These are phyloP conservation scores for Colletotrichum lentis DNA, from an alignment of 2,329 filamentous ascomycete species.

Conservation along the genomic window DNA sequence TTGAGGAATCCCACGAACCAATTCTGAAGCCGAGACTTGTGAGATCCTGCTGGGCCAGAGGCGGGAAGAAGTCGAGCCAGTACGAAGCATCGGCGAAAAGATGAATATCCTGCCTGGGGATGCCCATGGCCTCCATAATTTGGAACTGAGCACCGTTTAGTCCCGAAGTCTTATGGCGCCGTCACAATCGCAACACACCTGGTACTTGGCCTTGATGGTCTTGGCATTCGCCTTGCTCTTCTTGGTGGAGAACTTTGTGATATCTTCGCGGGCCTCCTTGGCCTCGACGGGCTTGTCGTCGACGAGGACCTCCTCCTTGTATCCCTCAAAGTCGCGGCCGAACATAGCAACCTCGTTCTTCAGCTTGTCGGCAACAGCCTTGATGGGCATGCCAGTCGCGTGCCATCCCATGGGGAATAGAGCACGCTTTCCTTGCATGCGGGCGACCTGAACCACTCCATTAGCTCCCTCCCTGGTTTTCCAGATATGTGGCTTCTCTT, in stretches of 20 bases:
- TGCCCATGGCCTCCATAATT: constrained; percentile 91
- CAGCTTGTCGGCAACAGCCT: constrained; percentile 95
- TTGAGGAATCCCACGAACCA: neutral
- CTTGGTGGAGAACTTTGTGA: constrained; percentile 90
- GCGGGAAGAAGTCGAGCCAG: constrained; percentile 89
- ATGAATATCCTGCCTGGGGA: constrained; percentile 88
- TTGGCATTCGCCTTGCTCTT: constrained; percentile 93
- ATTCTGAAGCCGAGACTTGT: constrained; percentile 37
- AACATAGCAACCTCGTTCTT: constrained; percentile 89
- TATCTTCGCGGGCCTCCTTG: constrained; percentile 75
- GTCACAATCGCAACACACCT: constrained; percentile 60
- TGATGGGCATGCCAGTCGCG: constrained; percentile 97
- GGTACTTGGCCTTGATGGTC: constrained; percentile 92
- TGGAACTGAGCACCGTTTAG: constrained; percentile 70
- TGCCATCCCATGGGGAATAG: constrained; percentile 95
- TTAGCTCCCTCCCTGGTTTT: neutral
- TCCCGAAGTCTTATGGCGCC: constrained; percentile 57
- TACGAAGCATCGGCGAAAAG: constrained; percentile 89
- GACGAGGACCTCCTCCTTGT: constrained; percentile 64
- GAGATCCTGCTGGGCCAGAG: constrained; percentile 45
- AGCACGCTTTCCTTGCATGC: constrained; percentile 88
- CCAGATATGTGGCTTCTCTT: constrained; percentile 21
- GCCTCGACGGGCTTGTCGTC: constrained; percentile 59
- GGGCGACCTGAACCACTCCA: constrained; percentile 53
- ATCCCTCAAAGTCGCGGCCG: constrained; percentile 83